Evolutionary conservation across 495 filamentous ascomycete species (phyloP).

Genomic region (Annulohypoxylon maeteangense): DNA sequence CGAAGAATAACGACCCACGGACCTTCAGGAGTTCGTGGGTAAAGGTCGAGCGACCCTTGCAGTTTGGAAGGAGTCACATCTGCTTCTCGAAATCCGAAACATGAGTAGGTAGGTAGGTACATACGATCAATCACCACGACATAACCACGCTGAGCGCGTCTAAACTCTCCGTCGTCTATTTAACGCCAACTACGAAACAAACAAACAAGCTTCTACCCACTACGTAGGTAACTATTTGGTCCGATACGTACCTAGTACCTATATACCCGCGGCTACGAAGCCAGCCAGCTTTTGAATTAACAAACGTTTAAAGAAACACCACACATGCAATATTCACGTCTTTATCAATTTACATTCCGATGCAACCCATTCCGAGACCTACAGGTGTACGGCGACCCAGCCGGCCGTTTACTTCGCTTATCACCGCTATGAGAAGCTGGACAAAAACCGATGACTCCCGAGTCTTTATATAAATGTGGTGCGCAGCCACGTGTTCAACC

Average conservation of each 20-base stretch:
- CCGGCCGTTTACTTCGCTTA: slow-evolving; percentile 7
- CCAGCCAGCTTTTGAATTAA: slow-evolving; percentile 12
- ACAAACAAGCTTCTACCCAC: too few species aligned
- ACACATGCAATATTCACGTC: background rate
- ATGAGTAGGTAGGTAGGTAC: background rate
- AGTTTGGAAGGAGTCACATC: slow-evolving; percentile 13
- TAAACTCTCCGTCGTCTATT: slow-evolving; percentile 24
- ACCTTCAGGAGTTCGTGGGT: slow-evolving; percentile 14
- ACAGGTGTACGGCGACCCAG: slow-evolving; percentile 5
- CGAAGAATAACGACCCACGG: slow-evolving; percentile 21
- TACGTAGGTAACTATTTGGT: too few species aligned
- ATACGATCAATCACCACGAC: background rate
- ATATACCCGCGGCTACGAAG: slow-evolving; percentile 31
- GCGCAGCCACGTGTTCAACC: slow-evolving; percentile 18
- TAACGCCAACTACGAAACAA: slow-evolving; percentile 15
- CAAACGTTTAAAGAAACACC: background rate
- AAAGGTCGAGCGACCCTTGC: background rate
- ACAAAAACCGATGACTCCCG: background rate
- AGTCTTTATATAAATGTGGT: background rate
- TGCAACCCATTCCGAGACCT: background rate
- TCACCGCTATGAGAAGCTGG: background rate
- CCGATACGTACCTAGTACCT: background rate
- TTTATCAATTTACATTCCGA: background rate
- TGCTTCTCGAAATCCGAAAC: slow-evolving; percentile 8
- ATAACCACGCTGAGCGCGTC: slow-evolving; percentile 13